Conservation (phyloP, 116 monocot species). For the Zostera marina region DNA sequence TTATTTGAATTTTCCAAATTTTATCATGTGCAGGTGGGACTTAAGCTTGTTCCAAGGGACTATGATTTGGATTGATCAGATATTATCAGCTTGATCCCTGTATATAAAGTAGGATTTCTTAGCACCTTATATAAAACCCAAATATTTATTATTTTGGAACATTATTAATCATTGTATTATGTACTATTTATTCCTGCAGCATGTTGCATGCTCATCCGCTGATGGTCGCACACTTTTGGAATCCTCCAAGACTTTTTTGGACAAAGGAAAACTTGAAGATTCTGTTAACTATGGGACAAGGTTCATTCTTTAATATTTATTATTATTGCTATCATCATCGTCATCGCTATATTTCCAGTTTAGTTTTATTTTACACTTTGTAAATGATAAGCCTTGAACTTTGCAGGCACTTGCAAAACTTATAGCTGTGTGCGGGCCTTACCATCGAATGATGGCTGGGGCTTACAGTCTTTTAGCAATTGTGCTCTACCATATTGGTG, state of each 20-base stretch:
- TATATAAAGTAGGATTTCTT: slow-evolving; percentile 63
- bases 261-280: slow-evolving; percentile 95
- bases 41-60: slow-evolving; percentile 86
- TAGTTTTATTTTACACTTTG: neutral
- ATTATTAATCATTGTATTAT: too few relatives aligned
- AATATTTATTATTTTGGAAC: too few relatives aligned
- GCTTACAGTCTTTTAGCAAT: slow-evolving; percentile 97
- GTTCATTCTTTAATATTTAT: slow-evolving; percentile 10
- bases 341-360: too few relatives aligned
- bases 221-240: slow-evolving; percentile 90
- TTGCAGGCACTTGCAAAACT: slow-evolving; percentile 83
- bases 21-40: slow-evolving; percentile 51
- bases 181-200: slow-evolving; percentile 28
- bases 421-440: slow-evolving; percentile 96
- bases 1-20: neutral
- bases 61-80: slow-evolving; percentile 80
- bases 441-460: slow-evolving; percentile 96
- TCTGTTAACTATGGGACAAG: slow-evolving; percentile 91
- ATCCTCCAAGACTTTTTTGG: slow-evolving; percentile 90
- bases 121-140: too few relatives aligned
- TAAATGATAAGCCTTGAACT: slow-evolving; percentile 2
- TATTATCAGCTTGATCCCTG: slow-evolving; percentile 81
- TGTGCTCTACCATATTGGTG: slow-evolving; percentile 93
- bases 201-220: slow-evolving; percentile 91
- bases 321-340: neutral